Evolutionary conservation across 2,329 filamentous ascomycete genomes (phyloP).

Genomic region (Xylaria sp.): DNA sequence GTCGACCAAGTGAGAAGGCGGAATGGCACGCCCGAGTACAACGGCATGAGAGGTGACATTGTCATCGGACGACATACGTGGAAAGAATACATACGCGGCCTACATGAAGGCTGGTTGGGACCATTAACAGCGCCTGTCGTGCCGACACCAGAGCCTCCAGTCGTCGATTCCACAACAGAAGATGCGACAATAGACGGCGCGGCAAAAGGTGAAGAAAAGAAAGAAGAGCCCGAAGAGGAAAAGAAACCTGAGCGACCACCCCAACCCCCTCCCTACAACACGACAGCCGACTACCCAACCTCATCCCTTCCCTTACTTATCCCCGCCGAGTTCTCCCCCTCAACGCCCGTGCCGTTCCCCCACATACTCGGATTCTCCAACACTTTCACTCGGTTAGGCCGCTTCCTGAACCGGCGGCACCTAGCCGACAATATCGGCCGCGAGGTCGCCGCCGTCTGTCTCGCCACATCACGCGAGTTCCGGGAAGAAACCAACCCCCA

Average conservation of each 20-base stretch:
- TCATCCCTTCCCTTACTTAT: constrained; percentile 68
- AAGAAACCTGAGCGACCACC: constrained; percentile 63
- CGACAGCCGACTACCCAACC: constrained; percentile 71
- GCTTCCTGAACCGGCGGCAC: constrained; percentile 83
- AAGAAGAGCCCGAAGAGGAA: constrained; percentile 50
- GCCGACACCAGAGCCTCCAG: constrained; percentile 34
- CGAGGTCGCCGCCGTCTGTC: constrained; percentile 83
- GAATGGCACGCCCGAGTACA: constrained; percentile 72
- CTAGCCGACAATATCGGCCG: constrained; percentile 89
- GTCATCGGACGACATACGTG: constrained; percentile 90
- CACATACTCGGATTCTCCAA: constrained; percentile 93
- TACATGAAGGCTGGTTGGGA: constrained; percentile 97
- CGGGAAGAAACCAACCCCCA: constrained; percentile 45
- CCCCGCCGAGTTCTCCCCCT: constrained; percentile 75
- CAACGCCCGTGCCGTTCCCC: constrained; percentile 76
- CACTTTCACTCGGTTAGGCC: constrained; percentile 83
- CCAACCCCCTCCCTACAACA: constrained; percentile 77
- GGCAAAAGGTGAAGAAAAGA: constrained; percentile 43
- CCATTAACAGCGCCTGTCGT: constrained; percentile 70
- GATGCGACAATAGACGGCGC: constrained; percentile 15
- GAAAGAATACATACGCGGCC: constrained; percentile 93
- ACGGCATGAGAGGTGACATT: constrained; percentile 80
- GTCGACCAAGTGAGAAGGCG: constrained; percentile 68
- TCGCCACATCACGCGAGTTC: constrained; percentile 63
- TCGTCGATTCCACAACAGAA: constrained; percentile 26